A percentile compares a stretch with the other conserved stretches of the same genome.
These are phyloP conservation scores for Hanseniaspora valbyensis DNA, from an alignment of 805 yeast species.

Conservation along the genomic window DNA sequence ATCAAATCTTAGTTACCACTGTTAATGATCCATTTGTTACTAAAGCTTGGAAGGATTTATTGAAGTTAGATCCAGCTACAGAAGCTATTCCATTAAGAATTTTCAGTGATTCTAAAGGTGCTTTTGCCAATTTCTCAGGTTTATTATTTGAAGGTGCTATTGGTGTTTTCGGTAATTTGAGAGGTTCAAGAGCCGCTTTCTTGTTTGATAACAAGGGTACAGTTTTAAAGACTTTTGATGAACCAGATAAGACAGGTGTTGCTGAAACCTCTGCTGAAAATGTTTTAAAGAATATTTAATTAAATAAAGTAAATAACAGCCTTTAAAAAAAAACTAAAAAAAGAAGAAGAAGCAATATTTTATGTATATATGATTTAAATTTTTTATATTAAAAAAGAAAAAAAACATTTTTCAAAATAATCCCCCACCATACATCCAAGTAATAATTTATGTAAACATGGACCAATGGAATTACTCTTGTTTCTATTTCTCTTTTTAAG, in stretches of 20 bases:
- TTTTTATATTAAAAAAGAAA: too few species aligned
- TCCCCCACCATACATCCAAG: too few species aligned
- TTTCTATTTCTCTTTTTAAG: too few species aligned
- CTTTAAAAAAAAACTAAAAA: neutral
- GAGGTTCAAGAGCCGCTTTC: slow-evolving; percentile 68
- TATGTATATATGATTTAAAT: too few species aligned
- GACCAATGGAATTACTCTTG: too few species aligned
- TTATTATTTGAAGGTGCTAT: slow-evolving; percentile 59
- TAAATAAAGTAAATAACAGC: neutral
- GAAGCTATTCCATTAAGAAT: slow-evolving; percentile 35
- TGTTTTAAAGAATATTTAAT: slow-evolving; percentile 25
- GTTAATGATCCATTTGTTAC: slow-evolving; percentile 84
- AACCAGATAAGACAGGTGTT: slow-evolving; percentile 71
- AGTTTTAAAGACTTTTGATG: slow-evolving; percentile 55
- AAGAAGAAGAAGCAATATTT: too few species aligned
- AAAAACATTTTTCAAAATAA: too few species aligned
- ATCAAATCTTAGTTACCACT: slow-evolving; percentile 51
- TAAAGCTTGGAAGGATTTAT: slow-evolving; percentile 57
- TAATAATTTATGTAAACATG: too few species aligned
- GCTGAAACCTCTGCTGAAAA: slow-evolving; percentile 37
- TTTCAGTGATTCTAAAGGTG: slow-evolving; percentile 72
- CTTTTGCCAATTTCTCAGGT: slow-evolving; percentile 55
- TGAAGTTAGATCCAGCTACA: slow-evolving; percentile 21
- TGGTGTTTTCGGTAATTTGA: slow-evolving; percentile 60
- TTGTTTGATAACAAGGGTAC: slow-evolving; percentile 58